phyloP scores from a whole-genome alignment of 805 yeast genomes.

The Yamadazyma sp. region DNA sequence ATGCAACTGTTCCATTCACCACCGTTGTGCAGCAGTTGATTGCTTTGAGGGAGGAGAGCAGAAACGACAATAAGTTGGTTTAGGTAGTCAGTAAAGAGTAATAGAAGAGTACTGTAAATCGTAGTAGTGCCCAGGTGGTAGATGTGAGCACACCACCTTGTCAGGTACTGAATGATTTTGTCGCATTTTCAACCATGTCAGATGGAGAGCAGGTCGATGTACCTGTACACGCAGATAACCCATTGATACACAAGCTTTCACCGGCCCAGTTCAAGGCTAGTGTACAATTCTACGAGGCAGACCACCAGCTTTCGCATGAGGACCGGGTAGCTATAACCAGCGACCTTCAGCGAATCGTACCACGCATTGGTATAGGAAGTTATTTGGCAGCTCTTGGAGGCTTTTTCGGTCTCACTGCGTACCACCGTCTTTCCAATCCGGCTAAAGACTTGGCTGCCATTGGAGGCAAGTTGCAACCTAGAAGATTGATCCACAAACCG shows the following conservation, averaged over 20 bases:
- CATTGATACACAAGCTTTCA: constrained; percentile 27
- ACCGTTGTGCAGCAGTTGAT: constrained; percentile 69
- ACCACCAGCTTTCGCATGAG: constrained; percentile 27
- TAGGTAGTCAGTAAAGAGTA: constrained; percentile 11
- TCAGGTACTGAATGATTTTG: no score
- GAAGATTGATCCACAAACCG: constrained; percentile 27
- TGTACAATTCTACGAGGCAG: constrained; percentile 42
- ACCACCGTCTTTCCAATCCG: constrained; percentile 15
- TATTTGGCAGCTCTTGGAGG: constrained; percentile 26
- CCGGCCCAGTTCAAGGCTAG: constrained; percentile 39
- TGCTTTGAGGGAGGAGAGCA: constrained; percentile 68
- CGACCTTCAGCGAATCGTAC: constrained; percentile 28
- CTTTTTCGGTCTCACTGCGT: constrained; percentile 32
- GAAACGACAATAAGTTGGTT: constrained; percentile 59
- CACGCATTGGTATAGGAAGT: constrained; percentile 26
- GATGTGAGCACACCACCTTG: no score
- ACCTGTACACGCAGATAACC: constrained; percentile 20
- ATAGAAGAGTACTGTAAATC: no score
- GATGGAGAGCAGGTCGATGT: no score
- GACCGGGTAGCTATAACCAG: constrained; percentile 33
- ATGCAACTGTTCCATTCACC: constrained; percentile 73
- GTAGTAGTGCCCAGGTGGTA: no score
- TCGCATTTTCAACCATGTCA: no score
- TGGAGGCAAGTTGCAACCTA: constrained; percentile 1
- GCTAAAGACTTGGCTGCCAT: neutral